A percentile compares a stretch with the other conserved stretches of the same genome.
Conservation (phyloP, 257 asterid species). For the Jacaranda mimosifolia region DNA sequence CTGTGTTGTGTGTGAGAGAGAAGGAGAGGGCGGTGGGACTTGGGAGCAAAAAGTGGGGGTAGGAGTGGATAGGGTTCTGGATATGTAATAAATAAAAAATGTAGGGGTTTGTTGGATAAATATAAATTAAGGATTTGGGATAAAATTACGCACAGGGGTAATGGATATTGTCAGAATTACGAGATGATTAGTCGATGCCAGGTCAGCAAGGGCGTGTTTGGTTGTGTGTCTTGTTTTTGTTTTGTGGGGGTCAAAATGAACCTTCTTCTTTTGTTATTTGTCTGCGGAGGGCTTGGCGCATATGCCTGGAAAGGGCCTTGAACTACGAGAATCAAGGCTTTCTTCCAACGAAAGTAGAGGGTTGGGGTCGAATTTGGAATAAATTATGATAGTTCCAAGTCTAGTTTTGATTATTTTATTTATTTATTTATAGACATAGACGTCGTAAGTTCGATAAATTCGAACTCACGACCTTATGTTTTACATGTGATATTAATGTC, state of each 20-base stretch:
- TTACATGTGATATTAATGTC: no score
- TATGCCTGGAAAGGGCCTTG: no score
- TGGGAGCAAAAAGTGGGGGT: conserved; percentile 41
- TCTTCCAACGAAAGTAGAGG: no score
- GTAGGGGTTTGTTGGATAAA: conserved; percentile 27
- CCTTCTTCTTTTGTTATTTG: background rate
- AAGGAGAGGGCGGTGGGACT: conserved; percentile 36
- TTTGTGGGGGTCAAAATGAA: background rate
- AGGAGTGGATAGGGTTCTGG: conserved; percentile 68
- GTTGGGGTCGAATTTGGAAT: no score
- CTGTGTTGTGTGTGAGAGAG: conserved; percentile 36
- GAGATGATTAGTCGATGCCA: background rate
- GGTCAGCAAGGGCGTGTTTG: conserved; percentile 17
- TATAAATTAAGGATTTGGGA: background rate
- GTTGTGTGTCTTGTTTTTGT: background rate
- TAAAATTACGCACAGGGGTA: conserved; percentile 31
- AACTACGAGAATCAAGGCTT: no score
- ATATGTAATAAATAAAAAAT: conserved; percentile 36
- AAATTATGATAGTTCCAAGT: no score
- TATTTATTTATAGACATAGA: no score
- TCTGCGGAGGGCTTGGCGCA: no score
- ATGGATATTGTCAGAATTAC: conserved; percentile 32
- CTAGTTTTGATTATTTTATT: no score
- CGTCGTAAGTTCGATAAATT: no score
- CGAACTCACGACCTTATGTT: no score